Percentiles rank a stretch among this genome's conserved stretches.
Evolutionary conservation across 2,329 filamentous ascomycete species (phyloP).

Genomic region (Aspergillus thermomutatus): DNA sequence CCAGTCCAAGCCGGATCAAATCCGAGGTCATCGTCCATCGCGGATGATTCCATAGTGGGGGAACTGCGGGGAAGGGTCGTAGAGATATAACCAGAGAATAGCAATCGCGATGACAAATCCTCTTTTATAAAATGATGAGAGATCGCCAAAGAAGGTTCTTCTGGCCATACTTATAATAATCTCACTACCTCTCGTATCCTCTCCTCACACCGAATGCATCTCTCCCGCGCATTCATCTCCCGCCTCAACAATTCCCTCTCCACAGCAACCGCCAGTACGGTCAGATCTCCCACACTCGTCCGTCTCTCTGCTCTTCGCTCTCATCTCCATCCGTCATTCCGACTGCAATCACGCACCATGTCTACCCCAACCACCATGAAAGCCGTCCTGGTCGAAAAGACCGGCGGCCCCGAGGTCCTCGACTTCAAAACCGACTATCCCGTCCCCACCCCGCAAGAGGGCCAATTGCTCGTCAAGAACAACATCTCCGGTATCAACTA

Average conservation of each 20-base stretch:
- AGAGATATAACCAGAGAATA: not conserved
- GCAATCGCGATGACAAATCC: not conserved
- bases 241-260: not conserved
- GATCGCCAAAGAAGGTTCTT: not conserved
- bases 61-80: not conserved
- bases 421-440: constrained; percentile 68
- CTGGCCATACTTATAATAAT: not conserved
- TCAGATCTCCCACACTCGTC: not conserved
- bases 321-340: constrained; percentile 2
- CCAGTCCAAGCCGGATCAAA: not conserved
- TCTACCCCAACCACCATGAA: constrained; percentile 66
- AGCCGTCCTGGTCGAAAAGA: constrained; percentile 68
- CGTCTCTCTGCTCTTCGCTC: constrained; percentile 13
- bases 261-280: not conserved
- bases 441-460: constrained; percentile 65
- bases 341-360: constrained; percentile 33
- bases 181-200: not conserved
- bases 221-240: constrained; percentile 1
- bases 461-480: constrained; percentile 77
- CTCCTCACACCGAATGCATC: constrained; percentile 1
- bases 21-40: not conserved
- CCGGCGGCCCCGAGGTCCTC: constrained; percentile 68
- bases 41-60: not conserved
- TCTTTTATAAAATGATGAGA: not conserved
- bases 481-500: constrained; percentile 78